A percentile compares a stretch with the other conserved stretches of the same genome.
These are phyloP conservation scores for Triangularia verruculosa DNA, from an alignment of 2,329 filamentous ascomycete genomes.

Conservation along the genomic window DNA sequence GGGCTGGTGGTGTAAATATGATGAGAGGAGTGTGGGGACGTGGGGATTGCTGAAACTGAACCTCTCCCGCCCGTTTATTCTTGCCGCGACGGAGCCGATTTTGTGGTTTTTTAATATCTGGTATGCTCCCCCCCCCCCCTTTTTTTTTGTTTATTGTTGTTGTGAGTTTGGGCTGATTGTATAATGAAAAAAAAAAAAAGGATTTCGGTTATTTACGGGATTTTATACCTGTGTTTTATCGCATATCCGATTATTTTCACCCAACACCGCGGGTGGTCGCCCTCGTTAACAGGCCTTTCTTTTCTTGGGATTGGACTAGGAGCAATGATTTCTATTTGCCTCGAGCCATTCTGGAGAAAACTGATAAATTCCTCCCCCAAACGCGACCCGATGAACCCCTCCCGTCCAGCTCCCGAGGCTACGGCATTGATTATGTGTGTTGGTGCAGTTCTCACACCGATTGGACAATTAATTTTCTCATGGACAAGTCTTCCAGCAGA, in stretches of 20 bases:
- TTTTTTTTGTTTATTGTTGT: too few relatives aligned
- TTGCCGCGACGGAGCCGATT: constrained; percentile 80
- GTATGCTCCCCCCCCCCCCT: constrained; percentile 40
- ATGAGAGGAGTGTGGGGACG: constrained; percentile 63
- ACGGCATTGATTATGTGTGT: constrained; percentile 78
- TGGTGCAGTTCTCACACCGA: constrained; percentile 67
- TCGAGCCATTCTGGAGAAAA: constrained; percentile 69
- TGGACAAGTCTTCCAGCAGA: constrained; percentile 78
- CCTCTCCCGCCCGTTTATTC: constrained; percentile 71
- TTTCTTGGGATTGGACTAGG: constrained; percentile 72
- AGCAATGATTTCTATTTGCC: constrained; percentile 57
- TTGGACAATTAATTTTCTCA: constrained; percentile 81
- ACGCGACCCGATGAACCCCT: constrained; percentile 52
- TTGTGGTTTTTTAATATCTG: constrained; percentile 66
- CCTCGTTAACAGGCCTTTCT: constrained; percentile 70
- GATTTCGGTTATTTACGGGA: constrained; percentile 80
- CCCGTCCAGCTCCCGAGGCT: constrained; percentile 70
- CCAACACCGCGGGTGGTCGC: constrained; percentile 70
- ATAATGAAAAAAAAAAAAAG: too few relatives aligned
- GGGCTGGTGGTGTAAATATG: constrained; percentile 77
- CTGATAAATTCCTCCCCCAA: constrained; percentile 74
- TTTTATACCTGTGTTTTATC: constrained; percentile 82
- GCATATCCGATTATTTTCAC: constrained; percentile 84
- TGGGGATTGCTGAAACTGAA: constrained; percentile 68
- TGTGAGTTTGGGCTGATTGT: too few relatives aligned